Evolutionary conservation across 2,329 filamentous ascomycete genomes (phyloP).

Genomic region (Paecilomyces formosus): DNA sequence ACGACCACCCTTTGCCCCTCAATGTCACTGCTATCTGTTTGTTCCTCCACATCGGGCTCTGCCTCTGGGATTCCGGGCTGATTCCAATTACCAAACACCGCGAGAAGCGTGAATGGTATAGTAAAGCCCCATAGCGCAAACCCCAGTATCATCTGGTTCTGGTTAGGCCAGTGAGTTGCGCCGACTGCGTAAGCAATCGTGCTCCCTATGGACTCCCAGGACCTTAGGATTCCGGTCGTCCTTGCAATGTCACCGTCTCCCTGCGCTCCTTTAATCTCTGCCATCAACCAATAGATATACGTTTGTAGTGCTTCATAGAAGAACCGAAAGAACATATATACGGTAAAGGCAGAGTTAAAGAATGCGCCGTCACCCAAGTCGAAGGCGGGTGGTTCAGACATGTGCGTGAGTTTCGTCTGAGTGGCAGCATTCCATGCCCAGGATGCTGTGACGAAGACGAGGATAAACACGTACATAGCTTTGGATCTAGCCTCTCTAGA

Average conservation of each 20-base stretch:
- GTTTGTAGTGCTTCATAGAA: slow-evolving; percentile 48
- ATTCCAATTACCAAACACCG: slow-evolving; percentile 12
- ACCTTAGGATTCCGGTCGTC: slow-evolving; percentile 23
- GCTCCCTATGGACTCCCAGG: slow-evolving; percentile 25
- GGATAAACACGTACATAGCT: slow-evolving; percentile 36
- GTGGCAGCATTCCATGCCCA: slow-evolving; percentile 45
- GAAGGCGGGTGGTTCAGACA: slow-evolving; percentile 39
- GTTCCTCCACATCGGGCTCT: background rate
- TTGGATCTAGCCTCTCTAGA: slow-evolving; percentile 38
- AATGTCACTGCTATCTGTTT: background rate
- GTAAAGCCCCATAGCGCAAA: slow-evolving; percentile 22
- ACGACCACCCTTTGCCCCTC: background rate
- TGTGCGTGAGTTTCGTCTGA: slow-evolving; percentile 38
- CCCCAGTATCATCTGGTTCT: slow-evolving; percentile 24
- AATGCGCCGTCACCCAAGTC: slow-evolving; percentile 18
- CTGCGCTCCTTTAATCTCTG: slow-evolving; percentile 17
- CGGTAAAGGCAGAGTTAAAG: slow-evolving; percentile 34
- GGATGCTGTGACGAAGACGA: slow-evolving; percentile 34
- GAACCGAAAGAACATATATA: slow-evolving; percentile 44
- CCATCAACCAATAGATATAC: slow-evolving; percentile 47
- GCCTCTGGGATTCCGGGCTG: background rate
- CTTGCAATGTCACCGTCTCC: slow-evolving; percentile 22
- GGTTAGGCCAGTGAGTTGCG: slow-evolving; percentile 19
- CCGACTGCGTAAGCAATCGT: slow-evolving; percentile 25
- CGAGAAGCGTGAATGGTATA: slow-evolving; percentile 12